Conservation (phyloP, 148 eudicot genomes). For the Oxyria digyna region DNA sequence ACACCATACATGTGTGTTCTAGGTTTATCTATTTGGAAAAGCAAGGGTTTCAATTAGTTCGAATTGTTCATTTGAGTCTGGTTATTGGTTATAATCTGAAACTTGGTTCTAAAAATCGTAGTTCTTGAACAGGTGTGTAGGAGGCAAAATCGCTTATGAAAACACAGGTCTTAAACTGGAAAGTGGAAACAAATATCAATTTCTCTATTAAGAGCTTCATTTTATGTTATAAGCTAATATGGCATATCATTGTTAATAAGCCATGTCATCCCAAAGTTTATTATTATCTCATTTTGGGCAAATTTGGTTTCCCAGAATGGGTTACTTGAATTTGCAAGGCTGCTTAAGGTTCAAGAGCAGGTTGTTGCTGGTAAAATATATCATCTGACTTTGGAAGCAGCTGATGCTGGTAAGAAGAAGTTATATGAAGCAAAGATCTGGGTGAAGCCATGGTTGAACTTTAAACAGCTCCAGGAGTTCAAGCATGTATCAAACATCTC, state of each 20-base stretch:
- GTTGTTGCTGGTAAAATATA: constrained; percentile 12
- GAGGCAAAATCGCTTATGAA: background rate
- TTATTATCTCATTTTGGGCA: background rate
- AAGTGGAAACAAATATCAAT: no score
- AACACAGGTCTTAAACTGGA: no score
- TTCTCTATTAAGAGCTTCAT: background rate
- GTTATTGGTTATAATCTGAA: background rate
- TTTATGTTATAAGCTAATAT: background rate
- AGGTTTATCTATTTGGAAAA: background rate
- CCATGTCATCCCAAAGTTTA: background rate
- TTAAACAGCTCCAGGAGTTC: constrained; percentile 12
- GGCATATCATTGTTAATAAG: background rate
- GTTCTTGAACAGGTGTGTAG: background rate
- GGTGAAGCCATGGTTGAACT: constrained; percentile 17
- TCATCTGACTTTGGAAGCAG: constrained; percentile 10
- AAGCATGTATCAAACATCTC: constrained; percentile 6
- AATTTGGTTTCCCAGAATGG: background rate
- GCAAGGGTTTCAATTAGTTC: background rate
- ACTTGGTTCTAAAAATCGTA: background rate
- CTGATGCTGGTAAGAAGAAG: constrained; percentile 5
- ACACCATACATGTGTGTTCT: no score
- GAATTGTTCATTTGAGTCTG: background rate
- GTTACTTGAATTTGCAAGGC: constrained; percentile 6
- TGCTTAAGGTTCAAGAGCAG: constrained; percentile 8
- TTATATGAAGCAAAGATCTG: constrained; percentile 10